Percentiles rank a stretch among this genome's conserved stretches.
phyloP scores from a whole-genome alignment of 2,329 filamentous ascomycete species.

The Colletotrichum lupini region DNA sequence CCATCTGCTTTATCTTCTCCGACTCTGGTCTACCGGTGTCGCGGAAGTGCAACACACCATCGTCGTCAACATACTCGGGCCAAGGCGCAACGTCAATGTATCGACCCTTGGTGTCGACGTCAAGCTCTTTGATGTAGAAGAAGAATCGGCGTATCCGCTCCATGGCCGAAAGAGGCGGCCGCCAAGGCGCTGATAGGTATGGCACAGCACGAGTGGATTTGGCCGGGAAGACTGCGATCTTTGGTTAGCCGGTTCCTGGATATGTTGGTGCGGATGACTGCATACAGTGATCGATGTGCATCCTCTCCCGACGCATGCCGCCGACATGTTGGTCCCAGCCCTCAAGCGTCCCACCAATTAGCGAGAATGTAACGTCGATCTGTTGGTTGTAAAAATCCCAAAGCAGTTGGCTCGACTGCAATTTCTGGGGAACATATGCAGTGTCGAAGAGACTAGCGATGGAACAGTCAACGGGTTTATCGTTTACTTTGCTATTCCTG shows the following conservation, averaged over 20 bases:
- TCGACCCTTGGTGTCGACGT: slow-evolving; percentile 39
- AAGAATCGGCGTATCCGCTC: slow-evolving; percentile 47
- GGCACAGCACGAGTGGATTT: slow-evolving; percentile 48
- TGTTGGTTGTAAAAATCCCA: slow-evolving; percentile 56
- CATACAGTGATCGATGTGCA: slow-evolving; percentile 35
- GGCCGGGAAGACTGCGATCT: slow-evolving; percentile 44
- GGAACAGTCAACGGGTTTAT: slow-evolving; percentile 58
- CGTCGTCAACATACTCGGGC: slow-evolving; percentile 44
- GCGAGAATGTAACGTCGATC: slow-evolving; percentile 54
- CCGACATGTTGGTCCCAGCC: slow-evolving; percentile 62
- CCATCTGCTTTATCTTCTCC: slow-evolving; percentile 41
- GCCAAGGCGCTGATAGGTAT: slow-evolving; percentile 48
- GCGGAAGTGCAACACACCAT: slow-evolving; percentile 46
- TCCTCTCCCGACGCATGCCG: slow-evolving; percentile 45
- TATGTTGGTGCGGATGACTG: not conserved
- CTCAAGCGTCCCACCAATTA: slow-evolving; percentile 56
- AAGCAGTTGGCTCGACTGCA: slow-evolving; percentile 53
- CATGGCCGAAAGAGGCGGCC: slow-evolving; percentile 38
- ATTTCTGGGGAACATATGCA: slow-evolving; percentile 57
- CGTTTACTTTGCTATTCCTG: not conserved
- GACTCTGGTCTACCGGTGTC: slow-evolving; percentile 45
- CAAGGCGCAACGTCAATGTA: slow-evolving; percentile 50
- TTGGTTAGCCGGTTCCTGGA: not conserved
- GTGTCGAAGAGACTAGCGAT: slow-evolving; percentile 63
- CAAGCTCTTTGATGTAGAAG: slow-evolving; percentile 41